Evolutionary conservation across 148 eudicot species (phyloP).

Genomic region (Rhododendron griersonianum): DNA sequence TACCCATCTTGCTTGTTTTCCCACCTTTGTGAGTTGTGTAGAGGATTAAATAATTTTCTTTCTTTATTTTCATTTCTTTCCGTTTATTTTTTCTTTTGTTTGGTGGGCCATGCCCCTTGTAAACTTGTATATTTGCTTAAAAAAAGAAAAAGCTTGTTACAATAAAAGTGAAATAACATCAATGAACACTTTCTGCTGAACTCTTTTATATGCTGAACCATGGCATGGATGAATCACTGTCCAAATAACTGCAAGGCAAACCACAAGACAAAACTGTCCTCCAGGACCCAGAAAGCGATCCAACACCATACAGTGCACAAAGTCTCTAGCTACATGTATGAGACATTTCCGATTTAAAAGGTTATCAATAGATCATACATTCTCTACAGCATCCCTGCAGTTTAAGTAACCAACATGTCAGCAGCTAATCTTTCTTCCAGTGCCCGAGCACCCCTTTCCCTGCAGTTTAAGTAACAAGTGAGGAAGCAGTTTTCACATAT

Average conservation of each 20-base stretch:
- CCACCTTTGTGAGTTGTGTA: too few species aligned
- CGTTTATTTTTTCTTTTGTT: neutral
- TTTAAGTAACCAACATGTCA: slow-evolving; percentile 59
- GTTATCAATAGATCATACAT: slow-evolving; percentile 34
- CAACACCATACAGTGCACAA: neutral
- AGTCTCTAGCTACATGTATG: neutral
- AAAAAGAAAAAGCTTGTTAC: neutral
- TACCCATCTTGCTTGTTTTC: too few species aligned
- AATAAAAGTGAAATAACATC: neutral
- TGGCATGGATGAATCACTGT: neutral
- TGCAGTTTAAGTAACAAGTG: slow-evolving; percentile 27
- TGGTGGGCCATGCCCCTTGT: neutral
- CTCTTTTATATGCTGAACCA: neutral
- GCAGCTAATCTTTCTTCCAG: slow-evolving; percentile 91
- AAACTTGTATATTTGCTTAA: neutral
- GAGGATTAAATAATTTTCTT: neutral
- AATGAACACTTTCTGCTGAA: neutral
- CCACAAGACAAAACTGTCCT: slow-evolving; percentile 5
- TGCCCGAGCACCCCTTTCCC: slow-evolving; percentile 97
- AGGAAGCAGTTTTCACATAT: neutral
- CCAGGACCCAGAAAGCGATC: neutral
- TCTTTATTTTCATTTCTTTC: neutral
- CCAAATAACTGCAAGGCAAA: neutral
- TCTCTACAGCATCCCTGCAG: slow-evolving; percentile 63
- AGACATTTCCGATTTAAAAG: neutral